Evolutionary conservation across 257 asterid genomes (phyloP).

Genomic region (Przewalskia tangutica): DNA sequence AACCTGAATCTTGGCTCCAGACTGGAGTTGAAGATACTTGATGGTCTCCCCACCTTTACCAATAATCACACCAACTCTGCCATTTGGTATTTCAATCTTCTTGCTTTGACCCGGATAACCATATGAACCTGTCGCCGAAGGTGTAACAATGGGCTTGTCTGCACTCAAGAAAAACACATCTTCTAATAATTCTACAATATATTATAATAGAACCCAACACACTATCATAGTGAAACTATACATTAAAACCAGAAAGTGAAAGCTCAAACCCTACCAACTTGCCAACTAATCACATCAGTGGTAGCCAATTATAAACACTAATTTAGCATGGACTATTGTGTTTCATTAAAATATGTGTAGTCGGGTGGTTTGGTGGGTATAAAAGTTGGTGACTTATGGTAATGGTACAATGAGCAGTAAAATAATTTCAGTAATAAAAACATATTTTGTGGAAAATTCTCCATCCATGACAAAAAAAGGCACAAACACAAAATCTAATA

Average conservation of each 20-base stretch:
- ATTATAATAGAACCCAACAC: not conserved
- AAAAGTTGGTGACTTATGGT: too few species aligned
- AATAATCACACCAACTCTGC: conserved; percentile 73
- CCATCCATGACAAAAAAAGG: too few species aligned
- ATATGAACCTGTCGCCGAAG: conserved; percentile 6
- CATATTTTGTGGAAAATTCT: too few species aligned
- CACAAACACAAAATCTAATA: too few species aligned
- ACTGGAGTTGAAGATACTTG: conserved; percentile 56
- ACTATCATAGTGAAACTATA: not conserved
- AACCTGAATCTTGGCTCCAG: conserved; percentile 86
- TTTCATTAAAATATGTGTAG: too few species aligned
- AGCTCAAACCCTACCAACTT: not conserved
- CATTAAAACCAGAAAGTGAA: not conserved
- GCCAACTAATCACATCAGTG: not conserved
- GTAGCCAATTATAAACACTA: not conserved
- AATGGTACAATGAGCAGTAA: too few species aligned
- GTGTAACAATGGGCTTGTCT: conserved; percentile 1
- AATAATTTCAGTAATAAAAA: too few species aligned
- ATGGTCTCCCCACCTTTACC: conserved; percentile 82
- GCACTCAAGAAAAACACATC: not conserved
- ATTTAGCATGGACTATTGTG: too few species aligned
- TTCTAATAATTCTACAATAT: not conserved
- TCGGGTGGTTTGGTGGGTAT: too few species aligned
- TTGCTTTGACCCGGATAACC: conserved; percentile 17
- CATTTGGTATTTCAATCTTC: conserved; percentile 16